Evolutionary conservation across 495 filamentous ascomycete genomes (phyloP).

Genomic region (Penicillium lividum): DNA sequence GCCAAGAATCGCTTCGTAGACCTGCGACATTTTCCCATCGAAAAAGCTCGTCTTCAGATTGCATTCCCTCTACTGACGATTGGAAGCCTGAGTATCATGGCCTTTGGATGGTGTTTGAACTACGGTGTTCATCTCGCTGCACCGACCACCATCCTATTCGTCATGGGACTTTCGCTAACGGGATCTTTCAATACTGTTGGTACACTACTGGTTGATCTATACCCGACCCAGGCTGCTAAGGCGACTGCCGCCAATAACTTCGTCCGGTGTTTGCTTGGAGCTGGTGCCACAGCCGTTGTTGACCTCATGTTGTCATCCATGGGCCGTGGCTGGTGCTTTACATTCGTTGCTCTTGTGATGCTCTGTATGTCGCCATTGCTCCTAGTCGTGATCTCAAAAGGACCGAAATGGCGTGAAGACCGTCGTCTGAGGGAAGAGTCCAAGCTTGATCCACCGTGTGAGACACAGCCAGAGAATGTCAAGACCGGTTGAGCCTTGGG

Average conservation of each 20-base stretch:
- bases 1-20: conserved; percentile 54
- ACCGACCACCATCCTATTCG: conserved; percentile 57
- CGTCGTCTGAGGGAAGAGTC: conserved; percentile 30
- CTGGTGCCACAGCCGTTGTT: conserved; percentile 64
- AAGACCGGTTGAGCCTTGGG: not conserved
- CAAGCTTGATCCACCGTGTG: conserved; percentile 6
- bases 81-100: conserved; percentile 37
- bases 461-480: conserved; percentile 5
- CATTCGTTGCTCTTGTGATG: conserved; percentile 60
- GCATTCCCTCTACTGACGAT: conserved; percentile 43
- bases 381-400: conserved; percentile 43
- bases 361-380: conserved; percentile 54
- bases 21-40: conserved; percentile 61
- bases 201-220: conserved; percentile 67
- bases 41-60: conserved; percentile 60
- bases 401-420: conserved; percentile 51
- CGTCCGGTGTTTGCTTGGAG: conserved; percentile 66
- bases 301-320: conserved; percentile 65
- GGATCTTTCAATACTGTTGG: conserved; percentile 58
- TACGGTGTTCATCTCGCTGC: conserved; percentile 42
- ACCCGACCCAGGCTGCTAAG: conserved; percentile 59
- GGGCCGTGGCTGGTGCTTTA: conserved; percentile 71
- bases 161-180: conserved; percentile 57
- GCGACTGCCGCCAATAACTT: conserved; percentile 74
- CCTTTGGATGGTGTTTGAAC: conserved; percentile 42